Base-by-base conservation (phyloP, 306 rosid genomes). In the Dalbergia cochinchinensis region DNA sequence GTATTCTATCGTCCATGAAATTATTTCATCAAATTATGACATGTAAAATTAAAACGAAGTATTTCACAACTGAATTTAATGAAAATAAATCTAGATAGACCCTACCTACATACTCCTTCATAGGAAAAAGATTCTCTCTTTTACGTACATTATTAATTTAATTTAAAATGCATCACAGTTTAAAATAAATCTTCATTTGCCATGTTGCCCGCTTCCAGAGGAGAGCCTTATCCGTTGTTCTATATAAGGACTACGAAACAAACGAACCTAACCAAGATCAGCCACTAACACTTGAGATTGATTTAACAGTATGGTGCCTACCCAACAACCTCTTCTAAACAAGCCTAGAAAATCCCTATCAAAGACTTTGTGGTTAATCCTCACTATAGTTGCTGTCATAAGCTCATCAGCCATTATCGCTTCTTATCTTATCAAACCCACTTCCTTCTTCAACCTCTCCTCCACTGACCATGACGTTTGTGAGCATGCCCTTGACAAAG, bases 261-360 rank as follows among this genome's bases (percentile, higher is more conserved):
- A 3, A 37, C 65, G 59, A 14, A n/a, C 7, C 61, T 57, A 51
- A 31, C 1, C 47, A 48, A 26, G 47, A 64, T 33, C 8, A 50
- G 8, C 77, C 72, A 75, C 13, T 45, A 64, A 37, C 47, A 7
- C 47, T 42, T 42, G 11, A 20, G 59, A 13, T 37, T 51, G 9
- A 7, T 16, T 6, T 50, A 50, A 8, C 15, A 33, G 1, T 31
- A 92, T 93, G 97, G 91, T 85, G n/a, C n/a, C n/a, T 22, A 78
- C 70, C 76, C 81, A 83, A 53, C 81, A 85, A 69, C 78, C 91
- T n/a, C 83, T 91, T 26, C 80, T 91, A 18, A 69, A 82, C 41
- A 44, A 83, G 42, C 84, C 87, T 44, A 85, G 42, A 71, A 47
- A 80, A 50, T 18, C 75, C 11, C 9, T 26, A 66, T 73, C 73